Conservation (phyloP, 2,329 filamentous ascomycete genomes). For the Onygena corvina region DNA sequence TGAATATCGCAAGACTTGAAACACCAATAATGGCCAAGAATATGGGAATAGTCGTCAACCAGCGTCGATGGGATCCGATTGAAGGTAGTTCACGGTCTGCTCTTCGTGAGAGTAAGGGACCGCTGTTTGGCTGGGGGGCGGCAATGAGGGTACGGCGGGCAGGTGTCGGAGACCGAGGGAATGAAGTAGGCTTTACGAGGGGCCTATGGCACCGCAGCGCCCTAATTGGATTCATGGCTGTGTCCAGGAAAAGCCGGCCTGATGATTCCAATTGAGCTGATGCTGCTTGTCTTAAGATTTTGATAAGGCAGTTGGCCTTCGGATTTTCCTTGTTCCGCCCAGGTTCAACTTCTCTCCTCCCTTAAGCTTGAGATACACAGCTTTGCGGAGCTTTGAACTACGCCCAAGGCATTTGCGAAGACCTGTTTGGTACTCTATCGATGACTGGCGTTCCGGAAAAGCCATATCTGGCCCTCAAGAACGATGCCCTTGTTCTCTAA, state of each 20-base stretch:
- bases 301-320: neutral
- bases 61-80: constrained; percentile 42
- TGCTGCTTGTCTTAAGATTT: neutral
- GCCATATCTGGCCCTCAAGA: no score
- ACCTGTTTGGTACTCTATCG: no score
- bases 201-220: constrained; percentile 13
- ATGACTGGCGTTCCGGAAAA: no score
- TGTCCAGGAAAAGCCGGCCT: neutral
- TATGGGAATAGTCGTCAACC: constrained; percentile 64
- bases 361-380: no score
- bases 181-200: constrained; percentile 13
- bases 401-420: no score
- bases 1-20: constrained; percentile 82
- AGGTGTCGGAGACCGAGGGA: constrained; percentile 3
- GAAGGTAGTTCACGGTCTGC: constrained; percentile 42
- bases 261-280: neutral
- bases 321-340: no score
- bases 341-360: no score
- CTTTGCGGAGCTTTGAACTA: no score
- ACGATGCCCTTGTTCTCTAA: no score
- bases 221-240: constrained; percentile 13
- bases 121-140: constrained; percentile 39
- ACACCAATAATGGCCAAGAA: constrained; percentile 61
- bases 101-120: constrained; percentile 42
- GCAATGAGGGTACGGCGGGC: constrained; percentile 38